These are phyloP conservation scores for Aspergillus homomorphus DNA, from an alignment of 495 filamentous ascomycete species.

Conservation along the genomic window DNA sequence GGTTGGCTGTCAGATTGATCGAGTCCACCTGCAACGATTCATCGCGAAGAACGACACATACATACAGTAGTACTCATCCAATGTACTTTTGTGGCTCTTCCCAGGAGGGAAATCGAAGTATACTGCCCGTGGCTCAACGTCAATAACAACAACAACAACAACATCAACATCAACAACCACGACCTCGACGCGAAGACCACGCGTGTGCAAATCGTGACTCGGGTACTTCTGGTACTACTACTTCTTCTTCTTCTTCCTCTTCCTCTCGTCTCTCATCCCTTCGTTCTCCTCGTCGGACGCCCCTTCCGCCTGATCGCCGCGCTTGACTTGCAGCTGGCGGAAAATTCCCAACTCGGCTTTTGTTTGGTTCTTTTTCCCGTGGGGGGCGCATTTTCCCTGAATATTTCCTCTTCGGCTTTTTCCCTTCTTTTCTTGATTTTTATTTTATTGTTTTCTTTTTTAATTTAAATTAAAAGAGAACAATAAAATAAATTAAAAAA, in stretches of 20 bases:
- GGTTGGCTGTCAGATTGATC: slow-evolving; percentile 16
- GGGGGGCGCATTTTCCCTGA: slow-evolving; percentile 1
- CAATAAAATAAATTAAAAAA: slow-evolving; percentile 9
- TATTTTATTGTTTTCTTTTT: slow-evolving; percentile 12
- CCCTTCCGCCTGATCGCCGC: slow-evolving; percentile 28
- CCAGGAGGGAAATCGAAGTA: neutral
- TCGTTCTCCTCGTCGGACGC: slow-evolving; percentile 22
- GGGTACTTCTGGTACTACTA: neutral
- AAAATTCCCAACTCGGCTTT: slow-evolving; percentile 18
- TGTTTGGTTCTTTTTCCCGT: slow-evolving; percentile 16
- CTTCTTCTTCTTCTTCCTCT: neutral
- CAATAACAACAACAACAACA: neutral
- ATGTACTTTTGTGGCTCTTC: neutral
- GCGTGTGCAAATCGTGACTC: neutral
- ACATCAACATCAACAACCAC: neutral
- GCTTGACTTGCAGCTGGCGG: slow-evolving; percentile 22
- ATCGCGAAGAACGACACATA: neutral
- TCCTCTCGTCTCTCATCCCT: slow-evolving; percentile 15
- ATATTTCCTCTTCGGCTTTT: neutral
- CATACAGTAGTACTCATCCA: neutral
- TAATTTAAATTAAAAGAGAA: slow-evolving; percentile 15
- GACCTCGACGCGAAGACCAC: neutral
- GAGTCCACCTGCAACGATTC: neutral
- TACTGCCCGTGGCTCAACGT: neutral
- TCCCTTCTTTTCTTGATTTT: slow-evolving; percentile 5